These are phyloP conservation scores for Podospora fimiseda DNA, from an alignment of 495 filamentous ascomycete species.

Conservation along the genomic window DNA sequence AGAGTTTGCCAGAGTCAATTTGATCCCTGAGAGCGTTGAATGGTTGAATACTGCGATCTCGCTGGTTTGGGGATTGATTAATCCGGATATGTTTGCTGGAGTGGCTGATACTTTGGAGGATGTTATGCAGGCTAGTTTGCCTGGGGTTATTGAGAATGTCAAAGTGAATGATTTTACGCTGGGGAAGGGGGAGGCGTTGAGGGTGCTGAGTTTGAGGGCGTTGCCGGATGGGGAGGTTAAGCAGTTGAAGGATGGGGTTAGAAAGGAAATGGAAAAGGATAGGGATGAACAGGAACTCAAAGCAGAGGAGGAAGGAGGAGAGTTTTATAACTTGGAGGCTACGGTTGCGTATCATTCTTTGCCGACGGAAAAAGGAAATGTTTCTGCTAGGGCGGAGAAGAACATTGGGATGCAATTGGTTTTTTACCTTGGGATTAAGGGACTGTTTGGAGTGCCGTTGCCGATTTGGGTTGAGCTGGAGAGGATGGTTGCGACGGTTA, in stretches of 20 bases:
- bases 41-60: slow-evolving; percentile 88
- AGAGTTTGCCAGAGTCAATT: slow-evolving; percentile 70
- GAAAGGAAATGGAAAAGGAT: slow-evolving; percentile 66
- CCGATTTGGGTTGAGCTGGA: slow-evolving; percentile 86
- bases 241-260: slow-evolving; percentile 71
- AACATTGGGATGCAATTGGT: slow-evolving; percentile 95
- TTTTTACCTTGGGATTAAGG: slow-evolving; percentile 85
- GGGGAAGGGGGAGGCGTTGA: slow-evolving; percentile 71
- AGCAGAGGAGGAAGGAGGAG: slow-evolving; percentile 84
- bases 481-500: slow-evolving; percentile 77
- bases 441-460: slow-evolving; percentile 79
- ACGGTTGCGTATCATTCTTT: slow-evolving; percentile 88
- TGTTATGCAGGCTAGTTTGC: slow-evolving; percentile 93
- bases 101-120: slow-evolving; percentile 55
- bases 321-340: slow-evolving; percentile 92
- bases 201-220: slow-evolving; percentile 83
- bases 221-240: slow-evolving; percentile 76
- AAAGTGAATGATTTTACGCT: slow-evolving; percentile 95
- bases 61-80: slow-evolving; percentile 80
- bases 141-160: slow-evolving; percentile 84
- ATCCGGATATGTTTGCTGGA: slow-evolving; percentile 84
- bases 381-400: slow-evolving; percentile 65
- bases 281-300: slow-evolving; percentile 84
- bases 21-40: slow-evolving; percentile 83
- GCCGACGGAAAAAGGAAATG: slow-evolving; percentile 56